A percentile compares a stretch with the other conserved stretches of the same genome.
These are phyloP conservation scores for Boletus bicolor DNA, from an alignment of 768 basidiomycete genomes.

Conservation along the genomic window DNA sequence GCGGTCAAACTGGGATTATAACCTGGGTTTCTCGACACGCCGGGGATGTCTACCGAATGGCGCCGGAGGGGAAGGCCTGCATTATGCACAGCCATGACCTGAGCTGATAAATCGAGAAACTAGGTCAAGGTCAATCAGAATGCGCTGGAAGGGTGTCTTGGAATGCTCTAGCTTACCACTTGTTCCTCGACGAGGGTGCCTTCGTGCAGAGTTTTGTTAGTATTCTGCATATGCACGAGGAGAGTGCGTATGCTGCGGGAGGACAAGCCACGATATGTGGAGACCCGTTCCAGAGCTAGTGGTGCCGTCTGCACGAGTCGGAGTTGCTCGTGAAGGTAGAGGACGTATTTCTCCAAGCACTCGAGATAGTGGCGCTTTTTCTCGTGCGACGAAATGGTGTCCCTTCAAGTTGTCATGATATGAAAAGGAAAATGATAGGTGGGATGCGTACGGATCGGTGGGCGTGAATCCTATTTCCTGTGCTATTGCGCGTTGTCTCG, in stretches of 20 bases:
- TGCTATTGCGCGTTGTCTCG: conserved; percentile 55
- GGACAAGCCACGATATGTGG: conserved; percentile 51
- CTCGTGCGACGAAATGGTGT: conserved; percentile 75
- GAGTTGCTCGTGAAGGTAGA: conserved; percentile 62
- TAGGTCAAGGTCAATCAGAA: conserved; percentile 2
- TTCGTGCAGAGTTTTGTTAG: conserved; percentile 47
- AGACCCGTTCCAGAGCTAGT: conserved; percentile 46
- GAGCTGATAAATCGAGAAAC: conserved; percentile 30
- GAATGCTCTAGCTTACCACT: conserved; percentile 35
- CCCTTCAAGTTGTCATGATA: conserved; percentile 35
- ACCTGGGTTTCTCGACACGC: conserved; percentile 10
- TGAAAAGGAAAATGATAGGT: neutral
- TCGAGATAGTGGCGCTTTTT: conserved; percentile 74
- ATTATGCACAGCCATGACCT: conserved; percentile 28
- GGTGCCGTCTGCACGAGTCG: conserved; percentile 47
- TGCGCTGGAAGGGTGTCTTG: no score
- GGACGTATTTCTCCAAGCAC: conserved; percentile 67
- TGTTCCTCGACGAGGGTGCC: conserved; percentile 54
- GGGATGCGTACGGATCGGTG: conserved; percentile 55
- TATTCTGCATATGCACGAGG: conserved; percentile 67
- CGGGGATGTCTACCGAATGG: conserved; percentile 28
- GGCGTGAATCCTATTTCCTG: conserved; percentile 53
- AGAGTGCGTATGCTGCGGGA: conserved; percentile 68
- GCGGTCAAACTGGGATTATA: conserved; percentile 10
- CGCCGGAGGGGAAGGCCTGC: conserved; percentile 29